A percentile compares a stretch with the other conserved stretches of the same genome.
phyloP scores from a whole-genome alignment of 176 grass and related monocot genomes.

The Tuctoria greenei region DNA sequence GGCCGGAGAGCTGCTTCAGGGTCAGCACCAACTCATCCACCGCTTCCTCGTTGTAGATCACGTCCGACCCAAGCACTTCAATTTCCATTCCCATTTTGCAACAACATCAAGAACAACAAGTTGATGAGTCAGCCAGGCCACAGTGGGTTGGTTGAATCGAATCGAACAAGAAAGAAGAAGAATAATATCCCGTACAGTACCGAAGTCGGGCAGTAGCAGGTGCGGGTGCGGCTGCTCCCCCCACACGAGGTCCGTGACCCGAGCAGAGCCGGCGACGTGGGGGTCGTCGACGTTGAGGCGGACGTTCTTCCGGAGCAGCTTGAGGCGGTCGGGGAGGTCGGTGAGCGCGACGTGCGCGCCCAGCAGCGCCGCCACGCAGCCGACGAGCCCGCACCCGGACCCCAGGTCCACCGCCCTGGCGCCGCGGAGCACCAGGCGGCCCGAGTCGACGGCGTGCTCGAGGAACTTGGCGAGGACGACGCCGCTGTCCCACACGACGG shows the following conservation, averaged over 20 bases:
- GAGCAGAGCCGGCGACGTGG: conserved; percentile 24
- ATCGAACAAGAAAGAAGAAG: not conserved
- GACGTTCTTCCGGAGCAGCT: conserved; percentile 77
- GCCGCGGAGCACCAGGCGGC: conserved; percentile 40
- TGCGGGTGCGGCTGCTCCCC: conserved; percentile 54
- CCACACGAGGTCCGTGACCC: conserved; percentile 62
- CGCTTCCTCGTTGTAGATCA: conserved; percentile 82
- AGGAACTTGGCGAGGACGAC: conserved; percentile 88
- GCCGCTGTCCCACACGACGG: conserved; percentile 92
- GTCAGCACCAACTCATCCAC: conserved; percentile 66
- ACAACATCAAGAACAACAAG: too few relatives aligned
- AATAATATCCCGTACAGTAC: not conserved
- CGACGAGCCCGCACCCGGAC: conserved; percentile 74
- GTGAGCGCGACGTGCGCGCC: conserved; percentile 66
- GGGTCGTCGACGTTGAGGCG: conserved; percentile 39
- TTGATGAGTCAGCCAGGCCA: too few relatives aligned
- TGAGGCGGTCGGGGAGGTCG: conserved; percentile 80
- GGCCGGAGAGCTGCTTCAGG: conserved; percentile 53
- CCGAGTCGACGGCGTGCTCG: conserved; percentile 67
- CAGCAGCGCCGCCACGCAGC: conserved; percentile 57
- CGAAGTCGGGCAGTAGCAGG: conserved; percentile 48
- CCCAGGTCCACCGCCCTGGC: conserved; percentile 62
- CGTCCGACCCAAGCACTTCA: conserved; percentile 81
- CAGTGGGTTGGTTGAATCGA: too few relatives aligned
- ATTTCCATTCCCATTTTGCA: too few relatives aligned